Base-by-base conservation (phyloP, 352 stramenopile genomes). In the Pythium oligandrum region DNA sequence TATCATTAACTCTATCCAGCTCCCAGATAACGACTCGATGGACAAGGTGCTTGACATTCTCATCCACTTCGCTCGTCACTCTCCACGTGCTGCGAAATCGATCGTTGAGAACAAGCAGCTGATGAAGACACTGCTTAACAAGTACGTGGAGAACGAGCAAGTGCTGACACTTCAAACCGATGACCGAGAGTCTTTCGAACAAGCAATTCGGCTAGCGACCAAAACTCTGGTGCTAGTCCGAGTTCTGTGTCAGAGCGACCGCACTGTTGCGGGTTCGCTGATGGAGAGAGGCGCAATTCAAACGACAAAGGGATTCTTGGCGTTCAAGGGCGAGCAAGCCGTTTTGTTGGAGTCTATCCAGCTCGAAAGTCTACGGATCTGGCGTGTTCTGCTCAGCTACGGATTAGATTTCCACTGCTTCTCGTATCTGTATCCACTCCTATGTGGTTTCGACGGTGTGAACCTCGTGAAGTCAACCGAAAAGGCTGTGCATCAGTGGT, bases 331-430 rank as follows among this genome's bases (percentile, higher is more conserved):
- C 2, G 52, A 63, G 30, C 32, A 48, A 34, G 31, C 38, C 12
- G 12, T 42, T 1, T n/a, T 46, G n/a, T 47, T 64, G 26, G 55
- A 64, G 46, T 26, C 47, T 10, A 46, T 71, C 17, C 63, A 75
- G 40, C 43, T 66, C 9, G 63, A 70, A 17, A 60, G 46, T 5
- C 59, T 72, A 3, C 57, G 60, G 0, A 48, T 75, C 37, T 75
- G 67, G 67, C 59, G 63, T 17, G 67, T 75, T 26, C 53, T 66
- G 39, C 53, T 75, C 2, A 35, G 52, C 34, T 75, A 72, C 44
- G 53, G 61, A 35, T 32, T 72, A 11, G 67, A 75, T 39, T 63
- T 68, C 37, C 63, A 69, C 61, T 70, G 63, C n/a, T 58, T 75
- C 17, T 42, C 63, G n/a, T 75, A 75, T 44, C 39, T 72, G 55